Conservation (phyloP, 352 stramenopile genomes). For the Globisporangium sylvaticum region DNA sequence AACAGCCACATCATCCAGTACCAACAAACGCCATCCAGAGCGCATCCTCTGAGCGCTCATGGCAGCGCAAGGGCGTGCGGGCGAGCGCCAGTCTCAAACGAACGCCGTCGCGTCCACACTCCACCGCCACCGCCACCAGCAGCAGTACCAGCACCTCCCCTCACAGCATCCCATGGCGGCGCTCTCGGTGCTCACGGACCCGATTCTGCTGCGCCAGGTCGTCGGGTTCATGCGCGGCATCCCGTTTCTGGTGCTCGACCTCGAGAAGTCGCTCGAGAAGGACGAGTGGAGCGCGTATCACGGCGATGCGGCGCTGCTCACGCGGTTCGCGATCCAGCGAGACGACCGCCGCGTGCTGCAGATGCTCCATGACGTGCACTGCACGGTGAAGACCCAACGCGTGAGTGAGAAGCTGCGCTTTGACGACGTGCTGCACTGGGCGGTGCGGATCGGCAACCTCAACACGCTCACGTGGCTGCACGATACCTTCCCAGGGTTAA, state of each 20-base stretch:
- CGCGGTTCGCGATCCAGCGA: constrained; percentile 2
- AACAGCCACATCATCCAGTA: too few species aligned
- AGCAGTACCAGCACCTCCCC: not conserved
- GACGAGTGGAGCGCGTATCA: constrained; percentile 10
- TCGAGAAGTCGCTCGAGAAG: constrained; percentile 1
- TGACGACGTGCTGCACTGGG: constrained; percentile 6
- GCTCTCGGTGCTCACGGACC: constrained; percentile 8
- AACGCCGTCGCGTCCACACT: not conserved
- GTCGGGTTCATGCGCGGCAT: not conserved
- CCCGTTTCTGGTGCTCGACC: constrained; percentile 4
- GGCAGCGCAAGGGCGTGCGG: not conserved
- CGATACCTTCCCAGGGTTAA: not conserved
- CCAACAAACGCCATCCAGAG: not conserved
- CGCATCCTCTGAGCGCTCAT: not conserved
- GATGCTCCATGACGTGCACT: constrained; percentile 2
- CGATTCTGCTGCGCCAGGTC: constrained; percentile 1
- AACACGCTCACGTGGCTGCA: constrained; percentile 2
- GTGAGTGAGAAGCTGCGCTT: not conserved
- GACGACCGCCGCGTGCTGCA: constrained; percentile 1
- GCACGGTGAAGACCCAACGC: not conserved
- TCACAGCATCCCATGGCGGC: too few species aligned
- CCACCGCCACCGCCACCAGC: too few species aligned
- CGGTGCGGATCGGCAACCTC: not conserved
- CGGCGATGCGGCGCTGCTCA: constrained; percentile 3
- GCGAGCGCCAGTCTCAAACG: not conserved